Percentiles rank a stretch among this genome's conserved stretches.
phyloP scores from a whole-genome alignment of 2,329 filamentous ascomycete species.

The Trichoderma semiorbis region DNA sequence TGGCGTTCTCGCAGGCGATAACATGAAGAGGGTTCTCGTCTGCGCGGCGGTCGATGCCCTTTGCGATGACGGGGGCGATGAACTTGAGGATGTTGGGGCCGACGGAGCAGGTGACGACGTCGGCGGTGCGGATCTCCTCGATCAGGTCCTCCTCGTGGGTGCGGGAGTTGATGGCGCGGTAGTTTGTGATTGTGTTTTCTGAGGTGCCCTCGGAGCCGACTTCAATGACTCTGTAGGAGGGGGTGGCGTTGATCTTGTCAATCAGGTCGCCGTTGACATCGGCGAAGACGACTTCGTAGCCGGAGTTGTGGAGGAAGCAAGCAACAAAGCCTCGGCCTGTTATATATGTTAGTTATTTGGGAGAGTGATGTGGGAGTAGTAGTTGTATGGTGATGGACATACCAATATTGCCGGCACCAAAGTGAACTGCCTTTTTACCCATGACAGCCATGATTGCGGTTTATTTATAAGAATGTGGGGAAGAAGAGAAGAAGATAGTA shows the following conservation, averaged over 20 bases:
- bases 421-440: conserved; percentile 73
- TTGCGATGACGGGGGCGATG: conserved; percentile 91
- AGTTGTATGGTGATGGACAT: conserved; percentile 26
- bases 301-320: conserved; percentile 90
- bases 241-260: conserved; percentile 68
- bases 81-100: conserved; percentile 95
- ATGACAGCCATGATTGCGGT: conserved; percentile 51
- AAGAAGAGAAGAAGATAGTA: not conserved
- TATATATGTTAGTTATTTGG: not conserved
- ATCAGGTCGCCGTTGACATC: conserved; percentile 88
- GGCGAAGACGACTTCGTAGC: conserved; percentile 93
- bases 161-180: conserved; percentile 94
- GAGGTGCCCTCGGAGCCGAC: conserved; percentile 80
- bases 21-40: conserved; percentile 71
- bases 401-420: conserved; percentile 83
- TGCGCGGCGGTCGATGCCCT: conserved; percentile 81
- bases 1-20: conserved; percentile 97
- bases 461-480: not conserved
- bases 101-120: conserved; percentile 93
- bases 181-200: conserved; percentile 84
- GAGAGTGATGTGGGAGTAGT: too few relatives aligned
- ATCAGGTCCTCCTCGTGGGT: conserved; percentile 77
- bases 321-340: conserved; percentile 74
- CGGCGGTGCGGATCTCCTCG: conserved; percentile 80
- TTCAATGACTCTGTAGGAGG: conserved; percentile 88